Percentiles rank a stretch among this genome's conserved stretches.
Evolutionary conservation across 371 early-diverging fungal species (phyloP).

Genomic region (Coemansia sp.): DNA sequence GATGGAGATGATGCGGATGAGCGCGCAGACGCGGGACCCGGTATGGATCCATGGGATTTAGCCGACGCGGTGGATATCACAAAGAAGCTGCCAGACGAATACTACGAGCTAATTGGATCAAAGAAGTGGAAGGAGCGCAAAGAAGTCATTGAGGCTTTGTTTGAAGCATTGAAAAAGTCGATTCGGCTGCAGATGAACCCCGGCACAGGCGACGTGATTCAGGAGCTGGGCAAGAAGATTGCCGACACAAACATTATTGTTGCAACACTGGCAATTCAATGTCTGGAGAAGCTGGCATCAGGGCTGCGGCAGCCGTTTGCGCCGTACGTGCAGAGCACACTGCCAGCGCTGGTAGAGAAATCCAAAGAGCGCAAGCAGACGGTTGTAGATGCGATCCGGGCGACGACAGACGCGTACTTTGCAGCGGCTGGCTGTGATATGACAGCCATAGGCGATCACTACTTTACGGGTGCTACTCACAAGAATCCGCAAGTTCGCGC

Average conservation of each 20-base stretch:
- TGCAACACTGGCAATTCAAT: conserved; percentile 73
- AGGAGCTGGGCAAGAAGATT: conserved; percentile 82
- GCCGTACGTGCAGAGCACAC: conserved; percentile 71
- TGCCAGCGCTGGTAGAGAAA: conserved; percentile 77
- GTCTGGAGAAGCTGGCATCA: conserved; percentile 80
- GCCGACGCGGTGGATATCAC: conserved; percentile 89
- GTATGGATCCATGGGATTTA: conserved; percentile 74
- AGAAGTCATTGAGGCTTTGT: conserved; percentile 79
- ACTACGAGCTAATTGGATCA: conserved; percentile 72
- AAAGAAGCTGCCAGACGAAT: conserved; percentile 76
- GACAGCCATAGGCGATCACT: conserved; percentile 64
- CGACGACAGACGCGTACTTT: conserved; percentile 83
- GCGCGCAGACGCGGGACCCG: conserved; percentile 9
- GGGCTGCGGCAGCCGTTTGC: conserved; percentile 78
- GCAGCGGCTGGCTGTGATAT: conserved; percentile 59
- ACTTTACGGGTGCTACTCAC: conserved; percentile 62
- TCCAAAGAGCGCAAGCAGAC: conserved; percentile 91
- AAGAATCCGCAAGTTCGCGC: conserved; percentile 91
- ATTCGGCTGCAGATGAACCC: conserved; percentile 75
- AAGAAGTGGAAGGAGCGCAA: conserved; percentile 96
- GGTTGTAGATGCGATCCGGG: conserved; percentile 78
- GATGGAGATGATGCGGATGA: conserved; percentile 36
- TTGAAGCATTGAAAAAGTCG: conserved; percentile 62
- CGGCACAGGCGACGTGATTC: conserved; percentile 78
- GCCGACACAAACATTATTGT: conserved; percentile 87